Evolutionary conservation across 2,329 filamentous ascomycete species (phyloP), one percentile per base, ranked within the genome.

Genomic region (Geosmithia putterillii): DNA sequence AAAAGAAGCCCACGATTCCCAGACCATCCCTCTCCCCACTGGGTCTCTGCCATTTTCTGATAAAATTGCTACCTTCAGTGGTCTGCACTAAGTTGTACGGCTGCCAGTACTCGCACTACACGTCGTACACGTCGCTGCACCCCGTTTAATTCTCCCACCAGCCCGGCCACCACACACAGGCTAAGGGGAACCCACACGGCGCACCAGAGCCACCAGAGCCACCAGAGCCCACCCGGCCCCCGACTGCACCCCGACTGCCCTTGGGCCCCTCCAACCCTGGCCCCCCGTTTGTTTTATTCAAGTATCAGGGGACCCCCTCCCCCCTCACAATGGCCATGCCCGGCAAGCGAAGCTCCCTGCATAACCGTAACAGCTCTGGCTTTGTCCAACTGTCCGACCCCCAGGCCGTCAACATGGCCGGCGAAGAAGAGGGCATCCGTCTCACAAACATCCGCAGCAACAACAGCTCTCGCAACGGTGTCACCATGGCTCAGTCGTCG

Each of bases 361-460:
- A 59, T 44, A 59, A 25, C 10, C 23, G 23, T 10, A 32, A 32
- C 42, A 58, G 61, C 42, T 62, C 58, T 40, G 69, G 70, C 46
- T 73, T 73, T 48, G 53, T 70, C 41, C 67, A 63, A 40, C 58
- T 73, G 25, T 36, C 38, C 18, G 59, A 59, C 48, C 54, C 56
- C 47, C 51, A 51, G 34, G 50, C 50, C 23, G 50, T 50, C 45
- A 48, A 51, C 55, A 60, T 60, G 28, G 63, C 63, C 59, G 50
- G 53, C 47, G 58, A 62, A 15, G 54, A 54, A 44, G 53, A 62
- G 25, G 71, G 67, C 42, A 80, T 80, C 40, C 74, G 74, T 18
- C 68, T 81, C 45, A 67, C 67, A 14, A 62, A 65, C 39, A 70
- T 83, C 49, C 67, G 64, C 54, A 79, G 73, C 57, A 69, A 67